phyloP scores from a whole-genome alignment of 139 green algal genomes.

The Chlorella sp. region DNA sequence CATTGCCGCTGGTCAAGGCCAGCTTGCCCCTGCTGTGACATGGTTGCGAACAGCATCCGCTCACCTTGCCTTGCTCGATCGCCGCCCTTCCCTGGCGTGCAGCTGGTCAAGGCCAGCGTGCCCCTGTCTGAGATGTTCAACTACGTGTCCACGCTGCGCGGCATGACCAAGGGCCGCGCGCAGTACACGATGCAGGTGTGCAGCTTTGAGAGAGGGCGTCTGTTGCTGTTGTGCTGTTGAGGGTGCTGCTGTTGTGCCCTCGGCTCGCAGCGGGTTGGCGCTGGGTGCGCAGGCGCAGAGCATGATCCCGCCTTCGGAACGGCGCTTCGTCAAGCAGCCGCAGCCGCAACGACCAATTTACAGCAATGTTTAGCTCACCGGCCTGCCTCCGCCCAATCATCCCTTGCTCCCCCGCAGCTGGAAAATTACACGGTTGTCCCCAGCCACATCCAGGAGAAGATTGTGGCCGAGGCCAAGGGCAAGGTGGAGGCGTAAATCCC shows the following conservation, averaged over 20 bases:
- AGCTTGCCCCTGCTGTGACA: too few species aligned
- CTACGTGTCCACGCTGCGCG: slow-evolving; percentile 94
- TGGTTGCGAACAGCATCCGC: too few species aligned
- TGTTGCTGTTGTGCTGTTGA: too few species aligned
- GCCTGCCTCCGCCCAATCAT: neutral
- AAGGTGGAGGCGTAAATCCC: slow-evolving; percentile 22
- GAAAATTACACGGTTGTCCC: slow-evolving; percentile 94
- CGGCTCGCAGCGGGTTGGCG: too few species aligned
- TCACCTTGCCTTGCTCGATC: too few species aligned
- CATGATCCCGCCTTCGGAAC: too few species aligned
- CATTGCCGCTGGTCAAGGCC: neutral
- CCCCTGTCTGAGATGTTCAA: slow-evolving; percentile 98
- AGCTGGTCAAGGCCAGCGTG: slow-evolving; percentile 78
- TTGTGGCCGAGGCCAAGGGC: slow-evolving; percentile 61
- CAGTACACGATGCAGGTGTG: slow-evolving; percentile 92
- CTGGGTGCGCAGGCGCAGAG: too few species aligned
- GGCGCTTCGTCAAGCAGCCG: too few species aligned
- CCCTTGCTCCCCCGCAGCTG: slow-evolving; percentile 21
- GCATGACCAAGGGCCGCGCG: slow-evolving; percentile 96
- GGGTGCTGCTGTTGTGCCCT: too few species aligned
- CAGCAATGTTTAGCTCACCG: too few species aligned
- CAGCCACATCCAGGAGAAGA: slow-evolving; percentile 91
- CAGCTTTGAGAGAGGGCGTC: too few species aligned
- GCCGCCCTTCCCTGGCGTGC: slow-evolving; percentile 10
- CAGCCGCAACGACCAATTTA: too few species aligned